Evolutionary conservation across 805 yeast species (phyloP).

Genomic region (Huiozyma sinensis): DNA sequence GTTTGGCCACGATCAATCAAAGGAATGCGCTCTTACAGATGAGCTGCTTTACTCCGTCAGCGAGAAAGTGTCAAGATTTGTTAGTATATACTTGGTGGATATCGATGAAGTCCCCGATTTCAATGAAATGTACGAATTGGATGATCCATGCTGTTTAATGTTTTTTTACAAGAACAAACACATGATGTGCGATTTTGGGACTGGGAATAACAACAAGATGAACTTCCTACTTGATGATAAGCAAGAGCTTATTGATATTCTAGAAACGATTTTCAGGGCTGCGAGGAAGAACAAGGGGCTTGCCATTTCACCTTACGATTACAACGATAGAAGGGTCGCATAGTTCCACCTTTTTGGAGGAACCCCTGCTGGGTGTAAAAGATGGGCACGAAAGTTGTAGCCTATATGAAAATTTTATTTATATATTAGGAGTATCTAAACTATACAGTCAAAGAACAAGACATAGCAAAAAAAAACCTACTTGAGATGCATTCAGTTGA

Average conservation of each 20-base stretch:
- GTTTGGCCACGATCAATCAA: conserved; percentile 71
- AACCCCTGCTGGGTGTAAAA: no score
- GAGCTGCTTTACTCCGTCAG: conserved; percentile 71
- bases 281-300: conserved; percentile 89
- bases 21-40: conserved; percentile 84
- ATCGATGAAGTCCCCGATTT: conserved; percentile 85
- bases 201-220: conserved; percentile 92
- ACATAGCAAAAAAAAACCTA: not conserved
- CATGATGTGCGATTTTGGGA: conserved; percentile 98
- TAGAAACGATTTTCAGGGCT: conserved; percentile 83
- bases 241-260: conserved; percentile 83
- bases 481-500: not conserved
- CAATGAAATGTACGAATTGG: conserved; percentile 41
- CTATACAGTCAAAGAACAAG: not conserved
- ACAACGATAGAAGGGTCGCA: conserved; percentile 31
- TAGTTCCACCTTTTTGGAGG: no score
- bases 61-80: conserved; percentile 79
- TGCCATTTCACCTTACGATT: conserved; percentile 73
- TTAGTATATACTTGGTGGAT: conserved; percentile 80
- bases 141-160: conserved; percentile 88
- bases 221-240: conserved; percentile 68
- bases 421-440: no score
- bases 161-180: conserved; percentile 87
- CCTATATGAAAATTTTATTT: no score
- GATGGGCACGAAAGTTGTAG: no score